Conservation (phyloP, 768 basidiomycete species). For the Pisolithus orientalis region DNA sequence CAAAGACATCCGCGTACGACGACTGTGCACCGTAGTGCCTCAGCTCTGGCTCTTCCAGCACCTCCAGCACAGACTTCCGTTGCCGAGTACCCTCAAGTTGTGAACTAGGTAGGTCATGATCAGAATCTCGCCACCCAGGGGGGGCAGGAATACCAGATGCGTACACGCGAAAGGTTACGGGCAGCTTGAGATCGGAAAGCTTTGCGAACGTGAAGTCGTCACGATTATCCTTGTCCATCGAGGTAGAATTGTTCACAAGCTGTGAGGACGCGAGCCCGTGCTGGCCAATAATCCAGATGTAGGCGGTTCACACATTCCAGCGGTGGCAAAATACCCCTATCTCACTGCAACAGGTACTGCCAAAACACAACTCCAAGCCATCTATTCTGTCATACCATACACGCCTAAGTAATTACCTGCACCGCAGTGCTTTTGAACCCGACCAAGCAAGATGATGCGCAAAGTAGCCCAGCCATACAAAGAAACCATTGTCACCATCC, state of each 20-base stretch:
- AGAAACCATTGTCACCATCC: too few relatives aligned
- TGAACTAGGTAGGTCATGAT: conserved; percentile 41
- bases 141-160: conserved; percentile 8
- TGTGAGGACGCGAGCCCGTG: not conserved
- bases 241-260: not conserved
- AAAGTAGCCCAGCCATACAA: not conserved
- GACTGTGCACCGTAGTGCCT: conserved; percentile 80
- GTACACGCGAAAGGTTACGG: conserved; percentile 83
- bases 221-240: conserved; percentile 58
- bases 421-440: conserved; percentile 1
- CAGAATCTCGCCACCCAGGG: not conserved
- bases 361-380: not conserved
- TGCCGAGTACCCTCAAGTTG: conserved; percentile 81
- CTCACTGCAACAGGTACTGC: not conserved
- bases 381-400: not conserved
- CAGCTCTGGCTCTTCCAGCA: conserved; percentile 78
- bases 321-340: not conserved
- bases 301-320: too few relatives aligned
- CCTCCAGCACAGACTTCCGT: conserved; percentile 65
- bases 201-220: conserved; percentile 93
- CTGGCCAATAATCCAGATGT: not conserved
- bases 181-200: conserved; percentile 81
- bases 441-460: not conserved
- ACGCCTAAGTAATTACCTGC: not conserved
- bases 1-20: conserved; percentile 38